These are phyloP conservation scores for Fraxinus americana DNA, from an alignment of 257 asterid genomes.

Conservation along the genomic window DNA sequence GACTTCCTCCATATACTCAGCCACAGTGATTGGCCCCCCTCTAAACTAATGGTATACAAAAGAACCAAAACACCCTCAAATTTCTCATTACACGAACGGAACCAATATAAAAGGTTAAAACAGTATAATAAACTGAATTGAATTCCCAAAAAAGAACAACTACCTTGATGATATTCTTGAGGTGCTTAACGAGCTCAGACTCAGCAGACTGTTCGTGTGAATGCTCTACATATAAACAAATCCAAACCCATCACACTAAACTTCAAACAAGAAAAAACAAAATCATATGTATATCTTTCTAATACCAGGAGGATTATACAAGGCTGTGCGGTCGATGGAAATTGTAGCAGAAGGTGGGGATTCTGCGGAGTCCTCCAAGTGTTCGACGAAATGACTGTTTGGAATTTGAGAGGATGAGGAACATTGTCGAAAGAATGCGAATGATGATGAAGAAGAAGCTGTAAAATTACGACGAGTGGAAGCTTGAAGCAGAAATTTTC, in stretches of 20 bases:
- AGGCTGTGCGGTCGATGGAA: conserved; percentile 83
- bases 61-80: conserved; percentile 20
- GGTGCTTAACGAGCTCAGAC: conserved; percentile 86
- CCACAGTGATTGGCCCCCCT: conserved; percentile 95
- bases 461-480: conserved; percentile 41
- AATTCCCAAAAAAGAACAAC: background rate
- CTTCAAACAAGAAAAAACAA: background rate
- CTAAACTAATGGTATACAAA: conserved; percentile 58
- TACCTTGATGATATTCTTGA: conserved; percentile 82
- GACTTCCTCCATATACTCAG: conserved; percentile 98
- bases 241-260: background rate
- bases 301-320: conserved; percentile 67
- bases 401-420: conserved; percentile 31
- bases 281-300: background rate
- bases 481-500: conserved; percentile 47
- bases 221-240: conserved; percentile 58
- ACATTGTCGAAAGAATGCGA: conserved; percentile 27
- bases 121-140: conserved; percentile 1
- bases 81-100: background rate
- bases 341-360: conserved; percentile 55
- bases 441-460: conserved; percentile 24
- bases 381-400: conserved; percentile 59
- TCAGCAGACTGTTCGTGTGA: conserved; percentile 64
- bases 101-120: background rate
- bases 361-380: conserved; percentile 48